Evolutionary conservation across 331 rosid species (phyloP).

Genomic region (Prunus yedoensis): DNA sequence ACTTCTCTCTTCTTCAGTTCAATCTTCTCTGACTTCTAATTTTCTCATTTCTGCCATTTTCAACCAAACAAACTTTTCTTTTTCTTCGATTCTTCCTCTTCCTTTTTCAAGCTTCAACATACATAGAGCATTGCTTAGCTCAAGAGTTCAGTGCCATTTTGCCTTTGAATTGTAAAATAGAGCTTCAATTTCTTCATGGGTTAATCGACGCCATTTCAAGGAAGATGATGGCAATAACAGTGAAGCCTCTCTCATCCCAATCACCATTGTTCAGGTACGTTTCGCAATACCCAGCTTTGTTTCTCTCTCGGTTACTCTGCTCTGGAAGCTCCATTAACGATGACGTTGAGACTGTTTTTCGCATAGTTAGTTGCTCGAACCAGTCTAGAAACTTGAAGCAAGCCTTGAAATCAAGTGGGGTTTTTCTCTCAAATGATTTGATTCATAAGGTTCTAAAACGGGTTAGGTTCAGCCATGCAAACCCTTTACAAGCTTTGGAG

Average conservation of each 20-base stretch:
- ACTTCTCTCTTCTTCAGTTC: neutral
- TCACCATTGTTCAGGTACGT: constrained; percentile 29
- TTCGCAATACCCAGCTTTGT: neutral
- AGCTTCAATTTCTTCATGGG: neutral
- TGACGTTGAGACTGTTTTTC: constrained; percentile 48
- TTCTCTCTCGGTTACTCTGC: constrained; percentile 31
- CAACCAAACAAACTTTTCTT: too few relatives aligned
- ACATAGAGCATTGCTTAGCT: neutral
- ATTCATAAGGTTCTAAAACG: constrained; percentile 71
- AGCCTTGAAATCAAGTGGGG: constrained; percentile 52
- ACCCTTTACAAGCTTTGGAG: constrained; percentile 66
- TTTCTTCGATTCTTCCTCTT: too few relatives aligned
- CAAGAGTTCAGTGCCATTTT: neutral
- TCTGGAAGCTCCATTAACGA: constrained; percentile 27
- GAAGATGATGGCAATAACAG: constrained; percentile 12
- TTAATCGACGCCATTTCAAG: neutral
- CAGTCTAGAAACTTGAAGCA: constrained; percentile 39
- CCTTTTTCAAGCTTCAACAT: neutral
- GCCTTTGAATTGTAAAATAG: neutral
- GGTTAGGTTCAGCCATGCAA: constrained; percentile 78
- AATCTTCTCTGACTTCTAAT: too few relatives aligned
- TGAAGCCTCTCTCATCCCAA: constrained; percentile 13
- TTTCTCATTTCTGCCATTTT: too few relatives aligned
- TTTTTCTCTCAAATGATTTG: constrained; percentile 75
- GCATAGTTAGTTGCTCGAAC: constrained; percentile 45